A percentile compares a stretch with the other conserved stretches of the same genome.
phyloP scores from a whole-genome alignment of 2,329 filamentous ascomycete genomes.

The Didymella glomerata region DNA sequence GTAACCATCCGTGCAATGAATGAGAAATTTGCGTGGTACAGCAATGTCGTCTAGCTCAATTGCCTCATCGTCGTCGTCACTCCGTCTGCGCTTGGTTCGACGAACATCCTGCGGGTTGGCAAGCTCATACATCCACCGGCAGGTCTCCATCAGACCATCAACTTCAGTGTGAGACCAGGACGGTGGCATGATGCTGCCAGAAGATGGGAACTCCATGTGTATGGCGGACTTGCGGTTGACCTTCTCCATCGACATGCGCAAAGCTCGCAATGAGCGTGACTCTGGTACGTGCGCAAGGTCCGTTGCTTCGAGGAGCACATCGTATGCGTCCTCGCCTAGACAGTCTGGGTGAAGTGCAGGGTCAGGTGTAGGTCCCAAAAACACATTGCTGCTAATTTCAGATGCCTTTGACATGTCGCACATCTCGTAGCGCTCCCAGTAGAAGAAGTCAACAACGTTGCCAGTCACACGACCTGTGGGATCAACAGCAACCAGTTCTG shows the following conservation, averaged over 20 bases:
- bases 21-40: conserved; percentile 73
- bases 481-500: conserved; percentile 78
- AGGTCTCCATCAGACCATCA: conserved; percentile 84
- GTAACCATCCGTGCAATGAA: conserved; percentile 95
- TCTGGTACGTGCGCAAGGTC: conserved; percentile 83
- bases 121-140: conserved; percentile 87
- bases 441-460: conserved; percentile 84
- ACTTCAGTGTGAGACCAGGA: conserved; percentile 84
- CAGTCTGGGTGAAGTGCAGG: conserved; percentile 57
- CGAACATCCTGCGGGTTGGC: conserved; percentile 68
- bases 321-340: conserved; percentile 67
- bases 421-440: conserved; percentile 91
- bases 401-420: conserved; percentile 88
- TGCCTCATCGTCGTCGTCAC: conserved; percentile 60
- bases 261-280: conserved; percentile 70
- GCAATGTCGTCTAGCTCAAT: conserved; percentile 59
- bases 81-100: conserved; percentile 55
- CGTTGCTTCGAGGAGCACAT: conserved; percentile 87
- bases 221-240: conserved; percentile 58
- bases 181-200: conserved; percentile 87
- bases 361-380: conserved; percentile 86
- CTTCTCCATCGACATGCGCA: conserved; percentile 62
- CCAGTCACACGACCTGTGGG: conserved; percentile 75
- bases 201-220: conserved; percentile 85
- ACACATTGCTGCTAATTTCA: conserved; percentile 89